These are phyloP conservation scores for Monosporozyma siamensis DNA, from an alignment of 805 yeast genomes.

Conservation along the genomic window DNA sequence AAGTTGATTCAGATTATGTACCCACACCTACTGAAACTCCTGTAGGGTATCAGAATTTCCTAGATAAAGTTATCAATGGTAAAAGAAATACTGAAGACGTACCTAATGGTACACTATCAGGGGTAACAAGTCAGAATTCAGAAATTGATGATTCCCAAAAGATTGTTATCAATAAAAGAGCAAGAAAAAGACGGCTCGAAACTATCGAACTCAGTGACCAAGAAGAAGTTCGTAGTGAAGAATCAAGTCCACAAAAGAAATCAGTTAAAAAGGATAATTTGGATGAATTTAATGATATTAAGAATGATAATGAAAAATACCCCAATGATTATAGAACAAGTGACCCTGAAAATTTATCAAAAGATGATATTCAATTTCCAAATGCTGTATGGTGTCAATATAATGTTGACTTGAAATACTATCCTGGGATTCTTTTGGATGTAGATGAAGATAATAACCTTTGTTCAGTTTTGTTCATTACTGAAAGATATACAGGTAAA, in stretches of 20 bases:
- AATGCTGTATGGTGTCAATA: conserved; percentile 47
- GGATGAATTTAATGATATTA: neutral
- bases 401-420: conserved; percentile 35
- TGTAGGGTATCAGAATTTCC: neutral
- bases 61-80: neutral
- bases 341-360: conserved; percentile 16
- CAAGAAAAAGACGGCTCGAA: conserved; percentile 5
- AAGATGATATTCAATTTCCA: conserved; percentile 24
- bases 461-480: conserved; percentile 16
- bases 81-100: neutral
- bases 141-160: conserved; percentile 13
- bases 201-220: conserved; percentile 6
- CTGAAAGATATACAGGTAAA: conserved; percentile 13
- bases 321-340: neutral
- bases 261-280: neutral
- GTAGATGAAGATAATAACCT: neutral
- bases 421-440: conserved; percentile 38
- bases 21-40: neutral
- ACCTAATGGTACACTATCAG: no score
- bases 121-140: neutral
- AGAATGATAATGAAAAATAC: neutral
- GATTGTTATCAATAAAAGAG: conserved; percentile 10
- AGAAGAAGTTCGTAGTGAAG: conserved; percentile 2
- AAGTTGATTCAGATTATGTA: conserved; percentile 1
- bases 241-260: conserved; percentile 5